phyloP scores from a whole-genome alignment of 164 flowering plant species.

The Hamamelis virginiana region DNA sequence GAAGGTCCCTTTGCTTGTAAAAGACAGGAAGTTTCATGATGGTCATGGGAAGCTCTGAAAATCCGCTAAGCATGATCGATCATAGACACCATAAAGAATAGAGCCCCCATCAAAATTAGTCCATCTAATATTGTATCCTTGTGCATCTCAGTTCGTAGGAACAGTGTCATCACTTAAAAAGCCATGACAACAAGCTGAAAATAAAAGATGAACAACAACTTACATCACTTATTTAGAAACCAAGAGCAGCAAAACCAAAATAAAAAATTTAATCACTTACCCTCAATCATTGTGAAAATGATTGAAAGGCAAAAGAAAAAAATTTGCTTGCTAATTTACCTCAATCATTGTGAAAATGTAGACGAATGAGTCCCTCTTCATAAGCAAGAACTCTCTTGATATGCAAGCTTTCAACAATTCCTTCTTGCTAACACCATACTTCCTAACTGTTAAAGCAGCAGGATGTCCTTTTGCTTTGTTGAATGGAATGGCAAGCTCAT shows the following conservation, averaged over 20 bases:
- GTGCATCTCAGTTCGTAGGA: slow-evolving; percentile 1
- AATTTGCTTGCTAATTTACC: slow-evolving; percentile 21
- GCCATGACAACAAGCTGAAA: slow-evolving; percentile 1
- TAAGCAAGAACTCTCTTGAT: slow-evolving; percentile 45
- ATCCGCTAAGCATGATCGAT: slow-evolving; percentile 46
- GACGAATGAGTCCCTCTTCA: slow-evolving; percentile 60
- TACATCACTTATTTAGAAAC: too few species aligned
- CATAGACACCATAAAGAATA: slow-evolving; percentile 37
- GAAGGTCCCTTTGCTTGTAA: slow-evolving; percentile 55
- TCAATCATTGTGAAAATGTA: slow-evolving; percentile 49
- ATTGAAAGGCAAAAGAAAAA: too few species aligned
- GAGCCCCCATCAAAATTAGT: slow-evolving; percentile 28
- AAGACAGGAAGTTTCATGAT: slow-evolving; percentile 53
- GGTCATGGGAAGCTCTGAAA: slow-evolving; percentile 51
- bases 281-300: slow-evolving; percentile 48
- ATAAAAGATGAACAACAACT: neutral
- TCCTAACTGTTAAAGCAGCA: slow-evolving; percentile 46
- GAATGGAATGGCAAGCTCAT: slow-evolving; percentile 30
- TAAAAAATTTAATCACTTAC: too few species aligned
- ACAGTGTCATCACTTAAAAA: neutral
- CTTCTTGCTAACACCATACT: slow-evolving; percentile 42
- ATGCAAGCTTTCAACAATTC: slow-evolving; percentile 48
- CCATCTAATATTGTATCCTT: slow-evolving; percentile 14
- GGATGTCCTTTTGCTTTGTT: slow-evolving; percentile 54
- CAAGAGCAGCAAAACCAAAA: too few species aligned